Evolutionary conservation across 2,329 filamentous ascomycete species (phyloP).

Genomic region (Macroventuria anomochaeta): DNA sequence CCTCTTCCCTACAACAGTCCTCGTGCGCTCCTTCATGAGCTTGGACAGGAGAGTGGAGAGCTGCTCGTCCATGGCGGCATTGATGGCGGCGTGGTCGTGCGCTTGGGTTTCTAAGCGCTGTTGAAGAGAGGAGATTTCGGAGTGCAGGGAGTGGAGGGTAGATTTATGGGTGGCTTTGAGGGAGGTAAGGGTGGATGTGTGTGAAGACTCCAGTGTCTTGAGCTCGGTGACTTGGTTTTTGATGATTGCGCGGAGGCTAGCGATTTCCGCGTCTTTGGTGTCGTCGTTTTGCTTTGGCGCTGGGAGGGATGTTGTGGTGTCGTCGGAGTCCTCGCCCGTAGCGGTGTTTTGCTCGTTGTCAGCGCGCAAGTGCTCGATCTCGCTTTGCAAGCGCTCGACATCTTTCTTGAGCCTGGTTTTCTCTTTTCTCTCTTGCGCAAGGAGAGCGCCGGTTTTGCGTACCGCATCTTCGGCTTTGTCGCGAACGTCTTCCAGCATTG

Average conservation of each 20-base stretch:
- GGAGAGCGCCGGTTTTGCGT: constrained; percentile 39
- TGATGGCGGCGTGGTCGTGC: constrained; percentile 38
- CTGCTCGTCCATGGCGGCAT: constrained; percentile 44
- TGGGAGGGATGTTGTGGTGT: not conserved
- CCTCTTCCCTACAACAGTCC: constrained; percentile 37
- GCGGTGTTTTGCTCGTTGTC: constrained; percentile 17
- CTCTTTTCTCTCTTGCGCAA: constrained; percentile 44
- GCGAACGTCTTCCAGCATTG: constrained; percentile 37
- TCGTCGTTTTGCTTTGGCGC: constrained; percentile 12
- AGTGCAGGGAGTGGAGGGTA: constrained; percentile 13
- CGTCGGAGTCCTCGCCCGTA: constrained; percentile 15
- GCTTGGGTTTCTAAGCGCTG: constrained; percentile 27
- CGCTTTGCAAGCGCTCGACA: constrained; percentile 30
- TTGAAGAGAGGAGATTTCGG: constrained; percentile 27
- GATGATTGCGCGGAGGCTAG: constrained; percentile 35
- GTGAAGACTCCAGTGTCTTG: constrained; percentile 35
- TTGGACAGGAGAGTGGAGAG: constrained; percentile 37
- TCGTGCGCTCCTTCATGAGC: constrained; percentile 42
- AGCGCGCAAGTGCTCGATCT: constrained; percentile 29
- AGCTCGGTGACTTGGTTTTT: constrained; percentile 33
- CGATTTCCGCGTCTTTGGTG: constrained; percentile 36
- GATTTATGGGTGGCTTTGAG: constrained; percentile 24
- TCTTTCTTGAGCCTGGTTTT: constrained; percentile 39
- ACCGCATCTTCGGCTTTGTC: constrained; percentile 47
- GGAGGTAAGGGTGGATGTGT: constrained; percentile 10